Conservation (phyloP, 2,329 filamentous ascomycete species). For the Talaromyces funiculosus region DNA sequence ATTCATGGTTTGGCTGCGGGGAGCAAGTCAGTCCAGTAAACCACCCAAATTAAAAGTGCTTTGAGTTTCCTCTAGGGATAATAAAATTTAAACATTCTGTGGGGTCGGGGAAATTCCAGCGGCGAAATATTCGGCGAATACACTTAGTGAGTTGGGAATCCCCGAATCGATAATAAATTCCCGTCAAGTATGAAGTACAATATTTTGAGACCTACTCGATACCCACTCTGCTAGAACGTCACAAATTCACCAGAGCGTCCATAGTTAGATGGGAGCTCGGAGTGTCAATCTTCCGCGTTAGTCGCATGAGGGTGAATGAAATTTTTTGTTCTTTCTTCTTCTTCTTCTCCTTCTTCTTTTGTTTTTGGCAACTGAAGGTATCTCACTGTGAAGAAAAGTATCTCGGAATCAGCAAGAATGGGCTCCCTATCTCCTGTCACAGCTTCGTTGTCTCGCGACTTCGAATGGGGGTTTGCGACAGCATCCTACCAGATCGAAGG, state of each 20-base stretch:
- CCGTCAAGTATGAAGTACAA: neutral
- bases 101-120: neutral
- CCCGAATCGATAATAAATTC: neutral
- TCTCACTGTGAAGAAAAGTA: neutral
- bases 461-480: conserved; percentile 37
- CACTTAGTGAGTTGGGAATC: neutral
- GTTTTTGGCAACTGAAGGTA: neutral
- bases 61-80: neutral
- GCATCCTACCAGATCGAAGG: conserved; percentile 41
- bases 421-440: neutral
- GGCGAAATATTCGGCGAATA: too few relatives aligned
- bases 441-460: conserved; percentile 24
- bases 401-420: neutral
- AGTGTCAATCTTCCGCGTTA: neutral
- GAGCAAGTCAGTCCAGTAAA: neutral
- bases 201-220: neutral
- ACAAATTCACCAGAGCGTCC: neutral
- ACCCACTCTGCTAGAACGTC: neutral
- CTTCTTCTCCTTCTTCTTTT: too few relatives aligned
- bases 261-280: neutral
- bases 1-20: neutral
- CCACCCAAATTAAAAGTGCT: neutral
- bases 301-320: neutral
- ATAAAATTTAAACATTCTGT: neutral
- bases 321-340: neutral